Conservation (phyloP, 2,329 filamentous ascomycete genomes). For the Myriangium duriaei region DNA sequence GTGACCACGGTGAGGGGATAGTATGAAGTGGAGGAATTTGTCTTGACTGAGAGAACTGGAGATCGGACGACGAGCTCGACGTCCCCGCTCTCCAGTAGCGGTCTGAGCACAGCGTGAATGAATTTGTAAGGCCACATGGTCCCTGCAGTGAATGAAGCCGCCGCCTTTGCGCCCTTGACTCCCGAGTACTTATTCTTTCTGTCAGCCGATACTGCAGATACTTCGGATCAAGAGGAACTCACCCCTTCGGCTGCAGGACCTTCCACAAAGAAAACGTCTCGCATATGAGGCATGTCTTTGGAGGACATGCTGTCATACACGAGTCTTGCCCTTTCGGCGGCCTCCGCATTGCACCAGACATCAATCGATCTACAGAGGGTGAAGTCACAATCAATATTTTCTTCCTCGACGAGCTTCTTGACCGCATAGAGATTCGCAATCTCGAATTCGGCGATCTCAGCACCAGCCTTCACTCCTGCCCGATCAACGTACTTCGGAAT, state of each 20-base stretch:
- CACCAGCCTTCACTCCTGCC: constrained; percentile 26
- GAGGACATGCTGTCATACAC: constrained; percentile 20
- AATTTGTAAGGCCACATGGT: constrained; percentile 71
- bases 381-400: constrained; percentile 33
- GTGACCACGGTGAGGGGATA: constrained; percentile 12
- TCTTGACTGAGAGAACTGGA: constrained; percentile 34
- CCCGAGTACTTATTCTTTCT: constrained; percentile 19
- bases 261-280: constrained; percentile 16
- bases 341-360: constrained; percentile 23
- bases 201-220: not conserved
- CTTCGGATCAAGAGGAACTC: not conserved
- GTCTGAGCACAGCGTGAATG: constrained; percentile 55
- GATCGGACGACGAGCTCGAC: constrained; percentile 67
- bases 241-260: constrained; percentile 12
- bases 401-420: constrained; percentile 27
- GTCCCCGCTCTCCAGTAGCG: constrained; percentile 32
- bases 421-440: constrained; percentile 27
- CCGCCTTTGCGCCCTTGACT: constrained; percentile 26
- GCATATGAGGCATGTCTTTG: constrained; percentile 17
- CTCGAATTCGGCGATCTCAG: constrained; percentile 18
- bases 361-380: constrained; percentile 28
- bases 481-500: constrained; percentile 16
- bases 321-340: constrained; percentile 21
- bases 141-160: constrained; percentile 39
- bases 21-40: constrained; percentile 35